Evolutionary conservation across 441 rosid genomes (phyloP), one percentile per base, ranked within the genome.

Genomic region (Corymbia calophylla): DNA sequence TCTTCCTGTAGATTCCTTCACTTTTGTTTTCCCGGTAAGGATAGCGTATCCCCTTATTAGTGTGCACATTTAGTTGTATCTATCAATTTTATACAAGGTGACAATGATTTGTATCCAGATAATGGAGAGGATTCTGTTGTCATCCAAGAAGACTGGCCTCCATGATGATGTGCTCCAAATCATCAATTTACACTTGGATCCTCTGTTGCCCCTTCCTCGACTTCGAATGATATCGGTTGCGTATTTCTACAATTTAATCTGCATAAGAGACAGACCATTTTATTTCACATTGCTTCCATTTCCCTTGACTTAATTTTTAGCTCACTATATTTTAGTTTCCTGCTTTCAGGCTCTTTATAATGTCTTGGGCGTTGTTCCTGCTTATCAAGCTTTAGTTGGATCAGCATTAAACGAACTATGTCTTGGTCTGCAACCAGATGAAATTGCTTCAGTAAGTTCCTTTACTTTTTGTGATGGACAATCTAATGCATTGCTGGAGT

Each of bases 181-280:
- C 93, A 93, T 98, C 91, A 95, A 93, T 92, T 88, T 97, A 95
- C 99, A 98, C 92, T 91, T 96, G 94, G 99, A 98, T 94, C 97
- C 99, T 58, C 94, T 96, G 89, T 92, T 97, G 88, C 99, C 98
- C 32, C 97, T 97, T 94, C 99, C 99, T n/a, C 95, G 99, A 92
- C 96, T 98, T 90, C 96, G 94, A 89, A 97, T 98, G 99, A 89
- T 97, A 94, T 96, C 99, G 90, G 99, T 98, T 95, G 93, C 9
- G 47, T 89, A 90, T 88, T 92, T 88, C 90, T 89, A 89, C 91
- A 92, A 77, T 91, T 94, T 77, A 87, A 55, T 84, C 70, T 89
- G 56, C 29, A 82, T 48, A 21, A 54, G 53, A 21, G 84, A 87
- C 16, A 39, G 44, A 62, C 82, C 48, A 66, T 66, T 12, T 73